A percentile compares a stretch with the other conserved stretches of the same genome.
Evolutionary conservation across 2,329 filamentous ascomycete genomes (phyloP).

Genomic region (Calonectria ilicicola): DNA sequence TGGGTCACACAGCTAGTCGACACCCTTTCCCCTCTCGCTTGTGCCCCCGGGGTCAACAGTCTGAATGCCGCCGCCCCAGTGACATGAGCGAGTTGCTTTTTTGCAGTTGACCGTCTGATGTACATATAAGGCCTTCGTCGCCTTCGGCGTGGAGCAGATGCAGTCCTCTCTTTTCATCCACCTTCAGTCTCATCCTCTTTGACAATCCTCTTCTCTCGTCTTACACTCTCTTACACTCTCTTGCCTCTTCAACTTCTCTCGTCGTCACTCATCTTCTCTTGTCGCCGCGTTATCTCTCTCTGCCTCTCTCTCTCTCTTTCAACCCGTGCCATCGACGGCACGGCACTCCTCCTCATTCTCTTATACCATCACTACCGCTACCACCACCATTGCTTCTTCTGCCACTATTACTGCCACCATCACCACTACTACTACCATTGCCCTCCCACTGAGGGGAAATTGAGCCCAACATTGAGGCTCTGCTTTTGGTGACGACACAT

Average conservation of each 20-base stretch:
- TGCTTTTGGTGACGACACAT: conserved; percentile 7
- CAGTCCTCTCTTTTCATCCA: conserved; percentile 22
- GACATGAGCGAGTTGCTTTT: conserved; percentile 43
- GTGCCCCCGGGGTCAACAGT: conserved; percentile 26
- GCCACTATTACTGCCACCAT: no score
- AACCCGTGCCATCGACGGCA: no score
- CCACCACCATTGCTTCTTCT: no score
- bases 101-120: conserved; percentile 33
- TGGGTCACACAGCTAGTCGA: conserved; percentile 49
- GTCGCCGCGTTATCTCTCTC: not conserved
- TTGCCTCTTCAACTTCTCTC: not conserved
- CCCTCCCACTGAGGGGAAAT: not conserved
- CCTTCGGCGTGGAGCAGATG: conserved; percentile 30
- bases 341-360: not conserved
- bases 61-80: conserved; percentile 30
- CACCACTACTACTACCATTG: not conserved
- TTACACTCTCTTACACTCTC: not conserved
- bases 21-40: conserved; percentile 47
- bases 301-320: not conserved
- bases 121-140: conserved; percentile 41
- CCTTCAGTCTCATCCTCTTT: conserved; percentile 24
- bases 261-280: not conserved
- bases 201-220: not conserved
- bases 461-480: conserved; percentile 7
- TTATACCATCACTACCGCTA: not conserved